These are phyloP conservation scores for Talaromyces sp. DNA, from an alignment of 2,329 filamentous ascomycete species.

Conservation along the genomic window DNA sequence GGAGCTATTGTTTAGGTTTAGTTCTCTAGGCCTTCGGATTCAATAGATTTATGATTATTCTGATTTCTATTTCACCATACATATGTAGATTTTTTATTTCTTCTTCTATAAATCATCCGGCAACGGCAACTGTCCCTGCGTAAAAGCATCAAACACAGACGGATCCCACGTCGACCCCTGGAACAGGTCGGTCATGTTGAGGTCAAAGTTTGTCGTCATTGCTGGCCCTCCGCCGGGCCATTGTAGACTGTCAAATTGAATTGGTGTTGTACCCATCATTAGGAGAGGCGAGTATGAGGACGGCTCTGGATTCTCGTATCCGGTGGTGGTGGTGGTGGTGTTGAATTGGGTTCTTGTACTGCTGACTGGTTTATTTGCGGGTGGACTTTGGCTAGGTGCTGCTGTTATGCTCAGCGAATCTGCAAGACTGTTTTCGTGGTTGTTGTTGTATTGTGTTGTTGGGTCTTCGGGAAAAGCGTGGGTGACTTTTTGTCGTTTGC, in stretches of 20 bases:
- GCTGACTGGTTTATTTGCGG: neutral
- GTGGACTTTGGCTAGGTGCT: neutral
- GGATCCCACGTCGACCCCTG: conserved; percentile 26
- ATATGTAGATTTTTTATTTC: too few relatives aligned
- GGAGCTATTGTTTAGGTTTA: neutral
- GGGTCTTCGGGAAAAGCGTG: neutral
- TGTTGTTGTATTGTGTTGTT: neutral
- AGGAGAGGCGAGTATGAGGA: neutral
- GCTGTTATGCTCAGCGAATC: neutral
- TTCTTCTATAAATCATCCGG: neutral
- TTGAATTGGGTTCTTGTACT: neutral
- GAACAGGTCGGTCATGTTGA: conserved; percentile 28
- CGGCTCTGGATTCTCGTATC: neutral
- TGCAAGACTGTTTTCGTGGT: neutral
- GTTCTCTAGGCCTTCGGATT: neutral
- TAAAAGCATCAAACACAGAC: conserved; percentile 26
- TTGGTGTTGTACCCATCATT: conserved; percentile 13
- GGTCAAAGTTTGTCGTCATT: conserved; percentile 21
- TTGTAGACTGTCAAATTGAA: conserved; percentile 4
- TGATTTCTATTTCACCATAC: neutral
- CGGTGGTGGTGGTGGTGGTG: neutral
- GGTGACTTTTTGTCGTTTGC: neutral
- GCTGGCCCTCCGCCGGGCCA: conserved; percentile 4
- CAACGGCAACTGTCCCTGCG: conserved; percentile 27
- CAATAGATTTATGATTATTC: neutral